phyloP scores from a whole-genome alignment of 441 rosid species.

The Biscutella laevigata region DNA sequence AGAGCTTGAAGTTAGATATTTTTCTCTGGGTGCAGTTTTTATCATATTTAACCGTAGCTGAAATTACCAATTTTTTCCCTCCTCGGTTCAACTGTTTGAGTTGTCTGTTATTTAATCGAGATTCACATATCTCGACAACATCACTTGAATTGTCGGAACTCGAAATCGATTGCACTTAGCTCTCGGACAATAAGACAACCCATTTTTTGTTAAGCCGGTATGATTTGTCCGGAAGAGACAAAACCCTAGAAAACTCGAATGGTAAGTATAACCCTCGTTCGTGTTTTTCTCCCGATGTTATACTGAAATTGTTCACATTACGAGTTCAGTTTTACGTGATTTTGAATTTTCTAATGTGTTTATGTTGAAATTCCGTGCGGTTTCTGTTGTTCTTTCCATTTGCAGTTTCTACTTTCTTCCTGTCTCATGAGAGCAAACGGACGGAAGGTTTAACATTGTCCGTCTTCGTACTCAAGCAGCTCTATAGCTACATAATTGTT shows the following conservation, averaged over 20 bases:
- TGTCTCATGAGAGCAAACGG: neutral
- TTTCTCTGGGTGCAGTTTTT: neutral
- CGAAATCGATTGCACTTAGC: neutral
- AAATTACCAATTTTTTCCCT: constrained; percentile 7
- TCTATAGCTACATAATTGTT: neutral
- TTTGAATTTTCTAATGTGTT: neutral
- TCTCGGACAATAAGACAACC: neutral
- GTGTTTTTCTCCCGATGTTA: neutral
- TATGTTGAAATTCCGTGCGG: neutral
- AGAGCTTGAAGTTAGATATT: neutral
- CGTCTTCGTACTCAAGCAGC: neutral
- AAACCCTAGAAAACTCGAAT: constrained; percentile 18
- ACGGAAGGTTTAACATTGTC: neutral
- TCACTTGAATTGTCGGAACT: neutral
- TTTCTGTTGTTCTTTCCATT: neutral
- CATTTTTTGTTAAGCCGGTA: neutral
- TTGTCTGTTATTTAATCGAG: constrained; percentile 3
- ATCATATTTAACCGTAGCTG: neutral
- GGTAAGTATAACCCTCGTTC: constrained; percentile 7
- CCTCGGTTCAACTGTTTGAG: constrained; percentile 1
- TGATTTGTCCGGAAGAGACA: neutral
- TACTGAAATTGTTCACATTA: neutral
- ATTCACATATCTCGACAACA: neutral
- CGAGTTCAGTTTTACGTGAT: neutral
- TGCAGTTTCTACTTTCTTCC: neutral